Evolutionary conservation across 148 eudicot genomes (phyloP).

Genomic region (Euryodendron excelsum): DNA sequence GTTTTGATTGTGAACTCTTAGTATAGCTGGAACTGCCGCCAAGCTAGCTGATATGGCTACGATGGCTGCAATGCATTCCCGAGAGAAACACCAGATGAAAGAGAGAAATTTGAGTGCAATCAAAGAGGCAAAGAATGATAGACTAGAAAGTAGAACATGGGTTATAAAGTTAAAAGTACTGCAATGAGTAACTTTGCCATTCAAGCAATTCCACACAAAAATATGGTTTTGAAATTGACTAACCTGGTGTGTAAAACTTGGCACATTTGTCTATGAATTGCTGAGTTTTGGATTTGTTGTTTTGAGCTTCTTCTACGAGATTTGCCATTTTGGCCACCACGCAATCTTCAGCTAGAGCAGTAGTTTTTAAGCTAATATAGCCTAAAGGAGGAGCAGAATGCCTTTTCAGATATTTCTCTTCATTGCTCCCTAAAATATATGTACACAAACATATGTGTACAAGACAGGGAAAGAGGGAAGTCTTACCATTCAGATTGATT

Average conservation of each 20-base stretch:
- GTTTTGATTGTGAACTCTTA: slow-evolving; percentile 45
- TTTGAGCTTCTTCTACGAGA: slow-evolving; percentile 92
- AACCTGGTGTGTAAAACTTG: slow-evolving; percentile 92
- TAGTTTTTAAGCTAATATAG: slow-evolving; percentile 65
- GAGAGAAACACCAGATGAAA: neutral
- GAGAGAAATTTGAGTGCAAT: no score
- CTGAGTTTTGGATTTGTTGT: slow-evolving; percentile 65
- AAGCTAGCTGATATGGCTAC: slow-evolving; percentile 56
- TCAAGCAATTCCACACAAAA: neutral
- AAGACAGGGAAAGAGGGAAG: neutral
- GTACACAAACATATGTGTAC: neutral
- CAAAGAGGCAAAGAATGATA: neutral
- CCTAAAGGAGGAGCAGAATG: slow-evolving; percentile 34
- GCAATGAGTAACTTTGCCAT: no score
- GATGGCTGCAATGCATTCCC: slow-evolving; percentile 48
- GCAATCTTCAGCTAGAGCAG: slow-evolving; percentile 72
- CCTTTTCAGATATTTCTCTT: neutral
- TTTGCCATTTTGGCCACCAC: slow-evolving; percentile 86
- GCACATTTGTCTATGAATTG: slow-evolving; percentile 72
- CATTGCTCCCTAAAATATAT: neutral
- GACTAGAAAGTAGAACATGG: neutral
- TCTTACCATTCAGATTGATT: slow-evolving; percentile 77
- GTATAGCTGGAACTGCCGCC: slow-evolving; percentile 54
- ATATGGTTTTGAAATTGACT: neutral
- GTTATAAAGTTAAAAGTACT: no score